A percentile compares a stretch with the other conserved stretches of the same genome.
phyloP scores from a whole-genome alignment of 225 moss, liverwort and hornwort species.

The Antitrichia curtipendula region DNA sequence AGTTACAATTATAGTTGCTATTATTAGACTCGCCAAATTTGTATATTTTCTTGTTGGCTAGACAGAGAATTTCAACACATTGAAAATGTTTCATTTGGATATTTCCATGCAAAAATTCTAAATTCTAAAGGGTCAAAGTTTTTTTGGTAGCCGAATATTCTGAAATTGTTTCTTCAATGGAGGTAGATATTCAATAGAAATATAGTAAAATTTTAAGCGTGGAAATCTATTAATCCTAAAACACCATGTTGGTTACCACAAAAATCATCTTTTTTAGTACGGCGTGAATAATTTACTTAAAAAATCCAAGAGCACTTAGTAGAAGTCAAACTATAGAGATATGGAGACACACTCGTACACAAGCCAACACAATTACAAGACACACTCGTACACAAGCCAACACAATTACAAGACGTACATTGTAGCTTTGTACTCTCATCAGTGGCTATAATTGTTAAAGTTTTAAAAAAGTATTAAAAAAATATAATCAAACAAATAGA shows the following conservation, averaged over 20 bases:
- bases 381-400: too few species aligned
- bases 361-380: too few species aligned
- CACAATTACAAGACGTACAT: background rate
- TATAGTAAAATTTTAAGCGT: background rate
- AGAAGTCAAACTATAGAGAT: background rate
- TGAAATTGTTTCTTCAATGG: background rate
- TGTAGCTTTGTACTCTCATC: background rate
- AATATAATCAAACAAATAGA: background rate
- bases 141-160: background rate
- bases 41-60: background rate
- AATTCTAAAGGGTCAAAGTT: background rate
- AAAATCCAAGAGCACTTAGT: fast-evolving
- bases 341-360: too few species aligned
- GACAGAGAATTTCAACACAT: background rate
- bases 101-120: background rate
- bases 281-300: background rate
- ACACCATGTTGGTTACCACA: fast-evolving
- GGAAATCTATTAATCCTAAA: background rate
- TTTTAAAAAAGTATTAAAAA: background rate
- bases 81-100: background rate
- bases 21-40: too few species aligned
- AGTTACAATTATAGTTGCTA: too few species aligned
- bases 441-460: fast-evolving
- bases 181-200: background rate
- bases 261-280: fast-evolving